Evolutionary conservation across 345 rosid species (phyloP), one percentile per base, ranked within the genome.

Genomic region (Salix exigua): DNA sequence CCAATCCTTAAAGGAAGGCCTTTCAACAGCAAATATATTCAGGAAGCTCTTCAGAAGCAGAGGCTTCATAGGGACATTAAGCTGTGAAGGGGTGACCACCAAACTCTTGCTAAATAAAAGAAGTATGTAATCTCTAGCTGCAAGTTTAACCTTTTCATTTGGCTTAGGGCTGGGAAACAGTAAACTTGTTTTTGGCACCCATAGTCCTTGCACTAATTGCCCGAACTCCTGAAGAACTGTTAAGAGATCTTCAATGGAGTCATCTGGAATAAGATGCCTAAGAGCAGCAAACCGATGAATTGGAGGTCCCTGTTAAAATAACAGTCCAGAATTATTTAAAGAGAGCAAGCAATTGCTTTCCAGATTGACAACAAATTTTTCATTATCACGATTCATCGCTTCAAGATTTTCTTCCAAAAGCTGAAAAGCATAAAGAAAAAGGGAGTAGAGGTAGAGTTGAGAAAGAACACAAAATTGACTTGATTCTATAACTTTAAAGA

Each of bases 121-220:
- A 71, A 91, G 88, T 73, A 87, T 77, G 40, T 82, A 89, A 76
- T 93, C 93, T 77, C 94, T 88, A 31, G 87, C 79, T 35, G 81
- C 75, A 67, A 76, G 35, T 79, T 80, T 76, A 23, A 25, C 28
- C 19, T 3, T 21, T n/a, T 77, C 75, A 30, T 13, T 71, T 19
- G 68, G 5, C n/a, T 76, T 70, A 25, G 74, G 74, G 30, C 75
- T 82, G 75, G 80, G 75, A 26, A 84, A 70, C 64, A 91, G 73
- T 80, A 91, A 75, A n/a, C 60, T 14, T 61, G 87, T 88, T 80
- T 84, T 93, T 53, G 89, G 88, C 72, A 82, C 86, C 99, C 99
- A 96, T 30, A 90, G 86, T 68, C 99, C 98, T 87, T 96, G 97
- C 71, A 96, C 90, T 79, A 96, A 81, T 40, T 68, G 77, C n/a